Conservation (phyloP, 495 filamentous ascomycete genomes). For the Daldinia concentrica region DNA sequence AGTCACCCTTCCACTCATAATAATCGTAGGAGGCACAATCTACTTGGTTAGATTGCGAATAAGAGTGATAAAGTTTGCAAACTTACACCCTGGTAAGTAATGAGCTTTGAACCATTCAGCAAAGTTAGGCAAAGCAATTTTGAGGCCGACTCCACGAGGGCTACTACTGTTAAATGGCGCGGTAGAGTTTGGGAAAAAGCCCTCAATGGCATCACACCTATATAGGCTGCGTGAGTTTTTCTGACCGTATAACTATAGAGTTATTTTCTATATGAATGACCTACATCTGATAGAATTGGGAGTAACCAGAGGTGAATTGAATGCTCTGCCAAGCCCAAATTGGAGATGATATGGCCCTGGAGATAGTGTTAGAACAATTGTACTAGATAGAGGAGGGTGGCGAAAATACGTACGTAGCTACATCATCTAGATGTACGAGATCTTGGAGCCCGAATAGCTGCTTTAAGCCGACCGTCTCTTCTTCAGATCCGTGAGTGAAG, state of each 20-base stretch:
- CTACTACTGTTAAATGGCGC: conserved; percentile 47
- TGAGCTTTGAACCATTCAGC: conserved; percentile 61
- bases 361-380: conserved; percentile 20
- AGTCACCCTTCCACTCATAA: conserved; percentile 53
- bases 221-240: neutral
- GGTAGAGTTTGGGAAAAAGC: conserved; percentile 42
- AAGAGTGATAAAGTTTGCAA: neutral
- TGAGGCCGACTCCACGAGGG: conserved; percentile 61
- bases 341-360: conserved; percentile 61
- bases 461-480: conserved; percentile 60
- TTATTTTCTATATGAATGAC: neutral
- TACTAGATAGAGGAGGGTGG: neutral
- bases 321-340: conserved; percentile 69
- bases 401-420: conserved; percentile 54
- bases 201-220: conserved; percentile 52
- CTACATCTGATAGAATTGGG: conserved; percentile 63
- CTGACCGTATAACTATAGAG: neutral
- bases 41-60: conserved; percentile 6
- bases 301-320: conserved; percentile 57
- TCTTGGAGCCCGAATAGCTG: conserved; percentile 63
- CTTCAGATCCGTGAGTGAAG: conserved; percentile 50
- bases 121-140: conserved; percentile 64
- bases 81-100: conserved; percentile 61
- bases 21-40: conserved; percentile 54
- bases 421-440: conserved; percentile 64